Evolutionary conservation across 768 basidiomycete species (phyloP).

Genomic region (Heimioporus sp.): DNA sequence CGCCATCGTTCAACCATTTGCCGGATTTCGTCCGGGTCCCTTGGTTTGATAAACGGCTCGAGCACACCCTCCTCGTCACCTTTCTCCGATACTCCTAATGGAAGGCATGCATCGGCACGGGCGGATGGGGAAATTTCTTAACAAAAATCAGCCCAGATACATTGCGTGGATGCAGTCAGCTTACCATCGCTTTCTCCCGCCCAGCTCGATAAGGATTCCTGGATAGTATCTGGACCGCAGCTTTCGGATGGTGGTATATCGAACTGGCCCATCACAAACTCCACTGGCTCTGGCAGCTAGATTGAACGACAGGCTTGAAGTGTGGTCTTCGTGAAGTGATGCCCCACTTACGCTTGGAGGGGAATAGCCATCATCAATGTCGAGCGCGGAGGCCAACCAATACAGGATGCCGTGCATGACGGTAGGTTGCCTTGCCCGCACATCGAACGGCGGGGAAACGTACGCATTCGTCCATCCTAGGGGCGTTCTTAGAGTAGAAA

Average conservation of each 20-base stretch:
- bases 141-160: not conserved
- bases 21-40: slow-evolving; percentile 21
- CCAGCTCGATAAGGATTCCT: slow-evolving; percentile 33
- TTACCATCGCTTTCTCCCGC: slow-evolving; percentile 28
- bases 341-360: slow-evolving; percentile 20
- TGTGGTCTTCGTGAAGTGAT: not conserved
- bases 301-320: not conserved
- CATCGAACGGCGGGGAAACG: slow-evolving; percentile 44
- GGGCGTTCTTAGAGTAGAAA: not conserved
- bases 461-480: slow-evolving; percentile 56
- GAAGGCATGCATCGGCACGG: slow-evolving; percentile 7
- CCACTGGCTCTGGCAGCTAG: slow-evolving; percentile 32
- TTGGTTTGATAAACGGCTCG: slow-evolving; percentile 21
- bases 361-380: slow-evolving; percentile 29
- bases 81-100: slow-evolving; percentile 21
- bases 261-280: slow-evolving; percentile 30
- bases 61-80: slow-evolving; percentile 9
- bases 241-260: slow-evolving; percentile 21
- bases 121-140: slow-evolving; percentile 27
- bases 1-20: slow-evolving; percentile 34
- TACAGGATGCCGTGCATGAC: slow-evolving; percentile 51
- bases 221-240: slow-evolving; percentile 12
- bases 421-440: slow-evolving; percentile 42
- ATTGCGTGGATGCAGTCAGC: not conserved
- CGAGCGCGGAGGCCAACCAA: slow-evolving; percentile 55